Conservation (phyloP, 2,329 filamentous ascomycete genomes). For the Colletotrichum graminicola region DNA sequence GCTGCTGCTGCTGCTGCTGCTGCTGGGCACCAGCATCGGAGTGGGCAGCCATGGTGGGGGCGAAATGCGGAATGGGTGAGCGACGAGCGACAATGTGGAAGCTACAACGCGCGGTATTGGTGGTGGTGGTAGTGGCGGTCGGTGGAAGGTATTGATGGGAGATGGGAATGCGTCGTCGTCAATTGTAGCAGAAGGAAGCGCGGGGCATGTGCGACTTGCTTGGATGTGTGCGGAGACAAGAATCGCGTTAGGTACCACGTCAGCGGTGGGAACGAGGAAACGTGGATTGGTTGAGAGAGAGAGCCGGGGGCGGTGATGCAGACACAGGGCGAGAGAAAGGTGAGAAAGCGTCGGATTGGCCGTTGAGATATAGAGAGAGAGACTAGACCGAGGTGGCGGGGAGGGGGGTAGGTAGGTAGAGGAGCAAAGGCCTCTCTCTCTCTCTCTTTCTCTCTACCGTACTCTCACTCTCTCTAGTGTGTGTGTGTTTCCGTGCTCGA, state of each 20-base stretch:
- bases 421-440: constrained; percentile 32
- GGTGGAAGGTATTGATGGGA: neutral
- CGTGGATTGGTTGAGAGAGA: constrained; percentile 18
- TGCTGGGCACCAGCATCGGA: constrained; percentile 50
- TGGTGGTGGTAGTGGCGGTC: neutral
- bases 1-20: constrained; percentile 41
- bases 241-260: constrained; percentile 38
- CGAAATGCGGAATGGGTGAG: neutral
- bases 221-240: constrained; percentile 20
- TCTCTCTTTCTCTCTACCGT: constrained; percentile 9
- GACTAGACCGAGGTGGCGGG: neutral
- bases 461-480: neutral
- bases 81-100: constrained; percentile 7
- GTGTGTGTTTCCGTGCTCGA: constrained; percentile 12
- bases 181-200: constrained; percentile 6
- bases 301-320: constrained; percentile 13
- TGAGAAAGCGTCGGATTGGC: neutral
- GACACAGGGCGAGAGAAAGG: neutral
- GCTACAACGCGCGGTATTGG: neutral
- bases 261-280: constrained; percentile 32
- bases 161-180: neutral
- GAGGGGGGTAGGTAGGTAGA: constrained; percentile 7
- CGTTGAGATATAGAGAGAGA: constrained; percentile 13
- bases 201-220: constrained; percentile 15
- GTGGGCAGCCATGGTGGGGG: constrained; percentile 53